Base-by-base conservation (phyloP, 2,329 filamentous ascomycete species). In the Ophiocordyceps camponoti-saundersi region DNA sequence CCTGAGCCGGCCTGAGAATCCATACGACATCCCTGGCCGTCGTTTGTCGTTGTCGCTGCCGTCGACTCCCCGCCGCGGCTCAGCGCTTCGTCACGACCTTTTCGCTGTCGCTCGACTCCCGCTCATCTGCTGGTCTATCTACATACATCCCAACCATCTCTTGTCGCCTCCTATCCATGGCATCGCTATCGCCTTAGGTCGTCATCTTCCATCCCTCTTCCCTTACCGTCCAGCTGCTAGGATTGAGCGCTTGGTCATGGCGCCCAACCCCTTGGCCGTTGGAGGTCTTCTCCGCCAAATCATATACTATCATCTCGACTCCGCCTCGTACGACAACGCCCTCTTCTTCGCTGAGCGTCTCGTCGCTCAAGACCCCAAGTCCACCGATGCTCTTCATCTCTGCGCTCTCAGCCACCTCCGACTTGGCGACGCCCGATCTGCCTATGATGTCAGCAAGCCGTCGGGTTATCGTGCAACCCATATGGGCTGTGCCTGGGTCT, bases 261-360 rank as follows among this genome's bases (percentile, higher is more conserved):
- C 72, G 49, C 74, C 73, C 36, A 70, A 68, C 48, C 67, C 61
- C 53, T 64, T 67, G 45, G 67, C 69, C 52, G 65, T 75, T 42
- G 68, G 68, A 45, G 65, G 67, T 56, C 65, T 77, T 51, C 57
- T 82, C 49, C 71, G 73, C 57, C 77, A 81, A 61, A 65, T 74
- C 48, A 68, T 82, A 48, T 66, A 80, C 57, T 80, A 82, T 59
- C 77, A 82, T 56, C 79, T 98, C 62, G 92, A 98, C 70, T 94
- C 95, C 61, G 82, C 88, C 58, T 79, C 89, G 36, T 74, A 84
- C 59, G 80, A 89, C 48, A 96, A 94, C 60, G 92, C 92, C 48
- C 79, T 95, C 41, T 98, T 98, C 67, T 86, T 95, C 51, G 85
- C 92, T 50, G 86, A 90, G 58, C 80, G 92, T 53, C 76, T 95